Base-by-base conservation (phyloP, 371 early-diverging fungal species). In the Syncephalastrum monosporum region DNA sequence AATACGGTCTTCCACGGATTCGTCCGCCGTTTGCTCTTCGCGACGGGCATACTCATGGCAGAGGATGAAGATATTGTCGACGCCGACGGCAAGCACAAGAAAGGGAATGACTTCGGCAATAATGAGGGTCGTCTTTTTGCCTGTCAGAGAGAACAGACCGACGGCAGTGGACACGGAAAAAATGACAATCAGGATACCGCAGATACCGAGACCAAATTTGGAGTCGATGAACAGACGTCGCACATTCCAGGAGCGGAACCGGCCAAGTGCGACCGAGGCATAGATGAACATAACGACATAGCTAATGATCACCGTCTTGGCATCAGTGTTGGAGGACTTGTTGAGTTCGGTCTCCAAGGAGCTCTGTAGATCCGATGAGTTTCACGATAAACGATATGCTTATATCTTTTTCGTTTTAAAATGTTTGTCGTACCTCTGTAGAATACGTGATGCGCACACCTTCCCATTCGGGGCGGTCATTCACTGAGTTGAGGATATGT, bases 81-180 rank as follows among this genome's bases (percentile, higher is more conserved):
- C 91, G 44, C 91, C 91, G 0, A 91, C 87, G 6, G 90, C 90
- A n/a, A 90, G 63, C 4, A 90, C 90, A 47, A 91, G 67, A 61
- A 91, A 91, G 0, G 91, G 91, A 51, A 91, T 88, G 8, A 91
- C 91, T 55, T 91, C 91, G 5, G 89, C 90, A 62, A 90, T 87
- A 56, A 91, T 91, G 50, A 90, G 59, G 0, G 91, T 89, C 27
- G 82, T 82, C 55, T 87, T 87, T 50, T 80, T 71, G 23, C 88
- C 88, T 5, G 84, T 67, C 49, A 81, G 74, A 0, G 86, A 87
- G 48, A 89, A 87, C 21, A 89, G 60, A 12, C 91, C 90, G 7
- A 88, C 86, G 0, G 88, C 82, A 3, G 79, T 76, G 13, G 83
- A 82, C 0, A 90, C 89, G 1, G 87, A 87, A 43, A 85, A 86